Percentiles rank a stretch among this genome's conserved stretches.
Conservation (phyloP, 805 yeast genomes). For the Ogataea degrootiae region DNA sequence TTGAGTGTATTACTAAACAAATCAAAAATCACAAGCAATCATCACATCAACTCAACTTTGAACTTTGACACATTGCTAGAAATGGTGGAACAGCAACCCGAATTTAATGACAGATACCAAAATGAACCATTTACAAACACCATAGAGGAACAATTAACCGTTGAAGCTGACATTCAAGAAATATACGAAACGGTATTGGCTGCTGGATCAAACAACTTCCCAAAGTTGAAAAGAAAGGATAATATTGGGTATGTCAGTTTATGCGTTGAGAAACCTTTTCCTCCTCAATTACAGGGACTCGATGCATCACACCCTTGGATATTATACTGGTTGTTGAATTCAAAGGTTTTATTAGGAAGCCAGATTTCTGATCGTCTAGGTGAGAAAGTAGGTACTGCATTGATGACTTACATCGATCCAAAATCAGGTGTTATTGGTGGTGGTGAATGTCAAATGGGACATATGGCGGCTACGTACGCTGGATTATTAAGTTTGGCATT, state of each 20-base stretch:
- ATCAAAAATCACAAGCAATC: not conserved
- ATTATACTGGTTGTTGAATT: slow-evolving; percentile 75
- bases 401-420: slow-evolving; percentile 26
- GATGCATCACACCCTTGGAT: slow-evolving; percentile 96
- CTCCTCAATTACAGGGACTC: slow-evolving; percentile 45
- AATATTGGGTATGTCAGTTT: slow-evolving; percentile 43
- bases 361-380: slow-evolving; percentile 15
- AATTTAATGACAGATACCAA: slow-evolving; percentile 7
- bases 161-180: slow-evolving; percentile 30
- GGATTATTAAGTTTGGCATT: slow-evolving; percentile 58
- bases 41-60: slow-evolving; percentile 3
- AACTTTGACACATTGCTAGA: slow-evolving; percentile 22
- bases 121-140: slow-evolving; percentile 31
- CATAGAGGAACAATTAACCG: slow-evolving; percentile 33
- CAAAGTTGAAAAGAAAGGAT: slow-evolving; percentile 22
- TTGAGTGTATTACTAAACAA: not conserved
- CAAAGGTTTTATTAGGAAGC: slow-evolving; percentile 39
- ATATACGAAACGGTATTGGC: slow-evolving; percentile 29
- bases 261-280: slow-evolving; percentile 42
- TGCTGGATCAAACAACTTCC: slow-evolving; percentile 28
- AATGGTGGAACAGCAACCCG: slow-evolving; percentile 17
- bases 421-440: slow-evolving; percentile 77
- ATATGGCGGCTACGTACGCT: slow-evolving; percentile 82
- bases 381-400: slow-evolving; percentile 25
- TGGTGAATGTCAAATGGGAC: slow-evolving; percentile 77